phyloP scores from a whole-genome alignment of 2,329 filamentous ascomycete species.

The Rutstroemia sydowiana region DNA sequence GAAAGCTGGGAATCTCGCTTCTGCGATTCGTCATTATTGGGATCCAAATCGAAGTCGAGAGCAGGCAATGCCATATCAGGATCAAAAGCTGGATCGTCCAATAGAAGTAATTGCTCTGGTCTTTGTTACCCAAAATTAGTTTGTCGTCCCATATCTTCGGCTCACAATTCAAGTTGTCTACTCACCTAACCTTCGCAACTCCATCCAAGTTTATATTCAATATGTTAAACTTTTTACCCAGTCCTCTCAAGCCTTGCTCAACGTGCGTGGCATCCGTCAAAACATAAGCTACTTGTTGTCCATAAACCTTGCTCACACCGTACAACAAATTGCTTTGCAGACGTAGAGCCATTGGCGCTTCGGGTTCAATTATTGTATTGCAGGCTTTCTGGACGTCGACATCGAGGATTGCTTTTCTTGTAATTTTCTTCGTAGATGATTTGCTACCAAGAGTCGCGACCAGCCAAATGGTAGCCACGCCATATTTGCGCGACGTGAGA shows the following conservation, averaged over 20 bases:
- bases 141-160: too few relatives aligned
- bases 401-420: conserved; percentile 77
- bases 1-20: conserved; percentile 27
- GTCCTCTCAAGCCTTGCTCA: conserved; percentile 63
- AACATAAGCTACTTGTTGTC: conserved; percentile 81
- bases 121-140: conserved; percentile 37
- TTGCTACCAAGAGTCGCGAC: conserved; percentile 79
- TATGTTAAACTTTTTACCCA: conserved; percentile 48
- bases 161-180: conserved; percentile 6
- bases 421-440: conserved; percentile 64
- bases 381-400: conserved; percentile 86
- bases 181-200: conserved; percentile 55
- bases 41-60: conserved; percentile 41
- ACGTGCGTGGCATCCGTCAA: conserved; percentile 66
- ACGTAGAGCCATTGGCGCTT: conserved; percentile 80
- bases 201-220: conserved; percentile 52
- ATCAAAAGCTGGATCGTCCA: conserved; percentile 77
- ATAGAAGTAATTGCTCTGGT: conserved; percentile 66
- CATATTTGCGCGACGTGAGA: conserved; percentile 78
- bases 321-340: conserved; percentile 85
- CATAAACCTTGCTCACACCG: conserved; percentile 77
- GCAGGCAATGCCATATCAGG: conserved; percentile 56
- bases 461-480: conserved; percentile 92
- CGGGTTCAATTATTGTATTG: conserved; percentile 76
- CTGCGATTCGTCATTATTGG: conserved; percentile 15